Base-by-base conservation (phyloP, 2,329 filamentous ascomycete species). In the Podosphaera xanthii region DNA sequence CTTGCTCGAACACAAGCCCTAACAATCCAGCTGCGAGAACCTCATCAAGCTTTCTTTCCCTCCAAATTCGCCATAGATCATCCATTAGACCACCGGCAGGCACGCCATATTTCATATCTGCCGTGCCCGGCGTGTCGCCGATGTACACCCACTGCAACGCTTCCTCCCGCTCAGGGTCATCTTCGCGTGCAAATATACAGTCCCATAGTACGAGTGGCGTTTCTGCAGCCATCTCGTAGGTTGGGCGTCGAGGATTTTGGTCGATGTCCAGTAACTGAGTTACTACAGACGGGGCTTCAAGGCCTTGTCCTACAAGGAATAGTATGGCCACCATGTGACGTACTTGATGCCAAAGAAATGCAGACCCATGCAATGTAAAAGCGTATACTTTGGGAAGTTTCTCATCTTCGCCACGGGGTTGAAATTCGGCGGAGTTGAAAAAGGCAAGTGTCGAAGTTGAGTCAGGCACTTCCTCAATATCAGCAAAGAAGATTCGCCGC, bases 261-360 rank as follows among this genome's bases (percentile, higher is more conserved):
- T 74, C 67, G 7, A 86, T 74, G 68, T 97, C 86, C 34, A 98
- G 77, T 49, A 98, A 75, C 33, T 83, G 76, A 58, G 80, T 76
- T 50, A 97, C 76, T 12, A 97, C 72, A 0, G 78, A 78, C 0
- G 90, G 85, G 35, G 75, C 69, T 70, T 98, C 92, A 14, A 94
- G 78, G 0, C 88, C 82, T 72, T 98, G 92, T 35, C 87, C 92
- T 7, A 97, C 82, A 9, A 92, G 75, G 74, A 98, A 97, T n/a
- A 98, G 75, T 5, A 97, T 76, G 14, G 84, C 81, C n/a, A 94
- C 83, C 80, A 98, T 90, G 73, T 91, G 87, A 33, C 92, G 83
- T 64, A 98, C 94, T 73, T 98, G 92, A 72, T 98, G 92, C 92
- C 92, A 98, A 54, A 98, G 73, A 71, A 98, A 98, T 1, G 90